phyloP scores from a whole-genome alignment of 768 basidiomycete species.

The Pleurotus ostreatus region DNA sequence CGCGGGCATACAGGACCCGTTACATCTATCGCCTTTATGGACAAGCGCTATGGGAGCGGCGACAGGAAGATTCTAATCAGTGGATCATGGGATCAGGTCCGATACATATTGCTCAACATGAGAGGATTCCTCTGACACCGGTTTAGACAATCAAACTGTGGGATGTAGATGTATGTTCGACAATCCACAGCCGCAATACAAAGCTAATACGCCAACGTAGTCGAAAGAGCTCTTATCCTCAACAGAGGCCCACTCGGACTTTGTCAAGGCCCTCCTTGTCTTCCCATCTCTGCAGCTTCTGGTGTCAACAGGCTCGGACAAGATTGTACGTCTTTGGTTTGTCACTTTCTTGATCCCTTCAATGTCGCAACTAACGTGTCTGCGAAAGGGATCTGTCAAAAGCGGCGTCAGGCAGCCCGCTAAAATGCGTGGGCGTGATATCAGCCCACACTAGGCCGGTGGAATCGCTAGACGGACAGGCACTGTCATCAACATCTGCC shows the following conservation, averaged over 20 bases:
- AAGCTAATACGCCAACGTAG: constrained; percentile 33
- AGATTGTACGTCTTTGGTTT: constrained; percentile 83
- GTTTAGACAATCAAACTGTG: constrained; percentile 81
- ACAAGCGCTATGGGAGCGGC: constrained; percentile 32
- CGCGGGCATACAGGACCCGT: constrained; percentile 88
- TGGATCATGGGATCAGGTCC: constrained; percentile 91
- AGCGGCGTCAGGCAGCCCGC: constrained; percentile 31
- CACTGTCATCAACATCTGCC: constrained; percentile 38
- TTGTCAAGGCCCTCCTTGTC: constrained; percentile 81
- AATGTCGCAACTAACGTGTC: background rate
- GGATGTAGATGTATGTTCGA: constrained; percentile 62
- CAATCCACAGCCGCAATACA: background rate
- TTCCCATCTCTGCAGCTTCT: constrained; percentile 64
- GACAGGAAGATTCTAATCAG: constrained; percentile 64
- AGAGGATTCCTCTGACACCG: constrained; percentile 7
- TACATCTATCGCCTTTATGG: constrained; percentile 72
- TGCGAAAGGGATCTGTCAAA: constrained; percentile 58
- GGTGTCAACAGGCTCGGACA: constrained; percentile 88
- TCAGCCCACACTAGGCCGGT: constrained; percentile 88
- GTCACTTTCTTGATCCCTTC: constrained; percentile 16
- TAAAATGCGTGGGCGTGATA: constrained; percentile 61
- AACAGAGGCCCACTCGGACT: constrained; percentile 80
- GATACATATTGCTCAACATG: background rate
- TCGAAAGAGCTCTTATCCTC: constrained; percentile 67
- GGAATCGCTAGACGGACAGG: constrained; percentile 64